Evolutionary conservation across 225 moss, liverwort and hornwort species (phyloP), one percentile per base, ranked within the genome.

Genomic region (Straminergon stramineum): DNA sequence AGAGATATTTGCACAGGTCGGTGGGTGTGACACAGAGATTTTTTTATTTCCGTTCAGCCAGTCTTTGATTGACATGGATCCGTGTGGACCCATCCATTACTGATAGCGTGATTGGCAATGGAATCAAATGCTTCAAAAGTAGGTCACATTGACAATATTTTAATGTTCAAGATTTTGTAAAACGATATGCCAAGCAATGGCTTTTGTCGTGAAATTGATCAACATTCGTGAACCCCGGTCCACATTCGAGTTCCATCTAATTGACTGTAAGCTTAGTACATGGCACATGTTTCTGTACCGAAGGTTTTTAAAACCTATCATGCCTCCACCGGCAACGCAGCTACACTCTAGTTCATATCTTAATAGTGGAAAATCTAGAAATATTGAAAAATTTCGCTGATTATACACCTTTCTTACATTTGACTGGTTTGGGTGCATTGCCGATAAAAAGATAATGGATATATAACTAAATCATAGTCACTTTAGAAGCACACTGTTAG

Each of bases 311-410:
- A 60, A 27, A 13, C 26, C 30, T 31, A 61, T 20, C 61, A 4
- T 58, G 4, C 16, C 30, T 28, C 0, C 19, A 41, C 60, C 11
- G 13, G 18, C 20, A n/a, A 18, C 41, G 6, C 19, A 81, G 43
- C 20, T 43, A 39, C 13, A 19, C 22, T 27, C 27, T 58, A 10
- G 5, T n/a, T 26, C 7, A 80, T 18, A 81, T 17, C 17, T 60
- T 41, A 41, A 60, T 28, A 81, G 41, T 30, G 61, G 10, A 7
- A 41, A 20, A 31, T 31, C 2, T 62, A 43, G 31, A 43, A 20
- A 11, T 11, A 39, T 27, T 58, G n/a, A 11, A 56, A 56, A 17
- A 28, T 5, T 5, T 7, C 4, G 6, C 6, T 6, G 0, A 0
- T 15, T 17, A 2, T 8, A 10, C 23, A 34, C 5, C 0, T 6